phyloP scores from a whole-genome alignment of 768 basidiomycete genomes.

The Suillus plorans region DNA sequence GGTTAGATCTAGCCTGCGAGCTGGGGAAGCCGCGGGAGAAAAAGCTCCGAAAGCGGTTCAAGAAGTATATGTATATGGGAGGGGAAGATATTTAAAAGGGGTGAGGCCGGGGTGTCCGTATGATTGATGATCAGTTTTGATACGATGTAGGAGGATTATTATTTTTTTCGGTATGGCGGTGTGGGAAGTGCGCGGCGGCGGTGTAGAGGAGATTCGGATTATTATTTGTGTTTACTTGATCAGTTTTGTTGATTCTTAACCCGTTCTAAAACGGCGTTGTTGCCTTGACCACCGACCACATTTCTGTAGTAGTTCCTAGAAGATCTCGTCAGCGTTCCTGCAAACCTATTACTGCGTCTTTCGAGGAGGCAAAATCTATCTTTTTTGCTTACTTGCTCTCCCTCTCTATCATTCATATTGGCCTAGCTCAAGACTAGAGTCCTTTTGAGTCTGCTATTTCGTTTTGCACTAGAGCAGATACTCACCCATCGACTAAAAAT shows the following conservation, averaged over 20 bases:
- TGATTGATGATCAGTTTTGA: background rate
- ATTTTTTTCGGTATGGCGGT: background rate
- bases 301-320: constrained; percentile 24
- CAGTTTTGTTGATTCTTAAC: constrained; percentile 2
- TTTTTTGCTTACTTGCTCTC: background rate
- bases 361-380: constrained; percentile 1
- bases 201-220: constrained; percentile 1
- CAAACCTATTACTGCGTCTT: constrained; percentile 11
- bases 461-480: background rate
- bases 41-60: constrained; percentile 64
- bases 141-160: background rate
- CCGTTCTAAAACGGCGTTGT: constrained; percentile 31
- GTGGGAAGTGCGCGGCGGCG: constrained; percentile 5
- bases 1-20: constrained; percentile 64
- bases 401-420: background rate
- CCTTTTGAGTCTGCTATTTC: background rate
- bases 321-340: constrained; percentile 33
- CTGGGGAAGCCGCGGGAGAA: constrained; percentile 52
- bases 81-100: constrained; percentile 28
- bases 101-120: background rate
- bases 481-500: constrained; percentile 5
- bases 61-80: constrained; percentile 73
- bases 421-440: background rate
- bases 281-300: constrained; percentile 54
- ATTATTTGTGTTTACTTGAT: background rate